A percentile compares a stretch with the other conserved stretches of the same genome.
phyloP scores from a whole-genome alignment of 2,329 filamentous ascomycete genomes.

The Lecanicillium sp. region DNA sequence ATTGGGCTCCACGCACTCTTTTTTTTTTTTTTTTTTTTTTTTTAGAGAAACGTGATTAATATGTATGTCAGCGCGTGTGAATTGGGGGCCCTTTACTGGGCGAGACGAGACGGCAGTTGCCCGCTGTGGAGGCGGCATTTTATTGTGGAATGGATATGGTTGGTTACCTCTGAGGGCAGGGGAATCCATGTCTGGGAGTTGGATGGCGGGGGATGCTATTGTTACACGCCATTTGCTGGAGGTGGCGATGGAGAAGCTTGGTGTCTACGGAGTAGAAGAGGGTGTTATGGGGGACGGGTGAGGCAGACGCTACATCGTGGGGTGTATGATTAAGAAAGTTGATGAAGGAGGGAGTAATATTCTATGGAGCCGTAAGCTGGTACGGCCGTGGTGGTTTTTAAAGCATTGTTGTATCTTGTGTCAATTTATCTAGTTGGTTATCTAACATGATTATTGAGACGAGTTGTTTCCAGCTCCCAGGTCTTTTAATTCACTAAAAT shows the following conservation, averaged over 20 bases:
- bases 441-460: too few species aligned
- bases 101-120: neutral
- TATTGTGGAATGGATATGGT: slow-evolving; percentile 4
- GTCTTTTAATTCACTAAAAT: too few species aligned
- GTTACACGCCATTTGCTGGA: neutral
- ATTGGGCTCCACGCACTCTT: neutral
- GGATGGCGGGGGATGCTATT: neutral
- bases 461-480: too few species aligned
- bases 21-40: neutral
- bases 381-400: too few species aligned
- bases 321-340: slow-evolving; percentile 1
- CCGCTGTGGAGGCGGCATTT: slow-evolving; percentile 3
- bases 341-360: slow-evolving; percentile 6
- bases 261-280: too few species aligned
- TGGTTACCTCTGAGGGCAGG: slow-evolving; percentile 7
- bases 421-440: too few species aligned
- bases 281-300: too few species aligned
- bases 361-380: slow-evolving; percentile 12
- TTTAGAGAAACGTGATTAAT: slow-evolving; percentile 1
- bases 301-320: slow-evolving; percentile 4
- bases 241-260: too few species aligned
- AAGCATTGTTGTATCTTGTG: too few species aligned
- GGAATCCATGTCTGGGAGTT: neutral
- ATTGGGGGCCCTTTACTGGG: neutral
- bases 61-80: slow-evolving; percentile 1